These are phyloP conservation scores for Marchantia polymorpha DNA, from an alignment of 225 moss, liverwort and hornwort species.

Conservation along the genomic window DNA sequence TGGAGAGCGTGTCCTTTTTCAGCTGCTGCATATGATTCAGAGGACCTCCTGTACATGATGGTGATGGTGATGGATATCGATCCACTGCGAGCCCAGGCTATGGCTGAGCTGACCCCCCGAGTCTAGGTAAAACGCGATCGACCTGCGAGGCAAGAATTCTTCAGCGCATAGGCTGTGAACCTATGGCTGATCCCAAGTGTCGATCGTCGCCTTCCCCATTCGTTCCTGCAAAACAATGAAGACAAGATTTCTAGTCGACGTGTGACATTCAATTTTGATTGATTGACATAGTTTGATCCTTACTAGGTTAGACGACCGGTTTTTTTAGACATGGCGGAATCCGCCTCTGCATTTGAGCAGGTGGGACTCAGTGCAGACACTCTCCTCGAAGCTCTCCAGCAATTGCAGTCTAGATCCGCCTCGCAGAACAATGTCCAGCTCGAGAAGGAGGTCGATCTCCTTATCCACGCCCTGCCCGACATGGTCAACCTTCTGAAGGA, in stretches of 20 bases:
- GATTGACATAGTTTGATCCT: too few species aligned
- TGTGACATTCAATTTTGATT: not conserved
- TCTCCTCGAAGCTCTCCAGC: not conserved
- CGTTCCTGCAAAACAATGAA: not conserved
- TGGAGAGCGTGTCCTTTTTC: too few species aligned
- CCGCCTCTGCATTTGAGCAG: not conserved
- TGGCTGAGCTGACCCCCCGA: not conserved
- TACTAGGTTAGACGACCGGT: not conserved
- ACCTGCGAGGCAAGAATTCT: not conserved
- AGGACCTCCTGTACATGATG: not conserved
- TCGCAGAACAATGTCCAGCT: not conserved
- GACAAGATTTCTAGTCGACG: not conserved
- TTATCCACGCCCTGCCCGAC: not conserved
- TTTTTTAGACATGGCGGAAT: not conserved
- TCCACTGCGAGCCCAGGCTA: not conserved
- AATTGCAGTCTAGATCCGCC: not conserved
- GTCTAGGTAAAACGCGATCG: not conserved
- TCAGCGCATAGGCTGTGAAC: not conserved
- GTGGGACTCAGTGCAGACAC: not conserved
- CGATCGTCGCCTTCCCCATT: not conserved
- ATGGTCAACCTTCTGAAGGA: slow-evolving; percentile 11
- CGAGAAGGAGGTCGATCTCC: not conserved
- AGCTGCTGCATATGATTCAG: not conserved
- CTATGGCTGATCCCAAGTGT: not conserved
- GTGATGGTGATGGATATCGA: too few species aligned